These are phyloP conservation scores for Hyphopichia pseudoburtonii DNA, from an alignment of 1,139 yeast species.

Conservation along the genomic window DNA sequence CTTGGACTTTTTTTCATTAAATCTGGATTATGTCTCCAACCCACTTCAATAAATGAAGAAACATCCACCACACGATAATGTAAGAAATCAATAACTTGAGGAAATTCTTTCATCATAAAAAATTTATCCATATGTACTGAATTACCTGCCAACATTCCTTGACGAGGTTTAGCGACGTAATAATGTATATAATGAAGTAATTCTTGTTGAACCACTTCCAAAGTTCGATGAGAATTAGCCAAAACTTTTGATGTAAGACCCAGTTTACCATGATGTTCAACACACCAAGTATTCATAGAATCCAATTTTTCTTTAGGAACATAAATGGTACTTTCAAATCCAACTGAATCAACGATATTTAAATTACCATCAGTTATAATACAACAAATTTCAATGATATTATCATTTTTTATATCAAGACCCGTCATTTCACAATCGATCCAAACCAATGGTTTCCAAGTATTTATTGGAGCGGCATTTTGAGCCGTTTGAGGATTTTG, in stretches of 20 bases:
- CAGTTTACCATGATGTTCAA: constrained; percentile 69
- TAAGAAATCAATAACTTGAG: constrained; percentile 65
- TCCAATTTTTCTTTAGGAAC: constrained; percentile 65
- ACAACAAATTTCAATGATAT: constrained; percentile 90
- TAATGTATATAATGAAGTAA: constrained; percentile 59
- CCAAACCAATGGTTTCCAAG: constrained; percentile 71
- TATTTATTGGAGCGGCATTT: no score
- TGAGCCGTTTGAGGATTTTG: no score
- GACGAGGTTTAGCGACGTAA: constrained; percentile 51
- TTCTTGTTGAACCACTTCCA: constrained; percentile 61
- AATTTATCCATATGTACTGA: constrained; percentile 89
- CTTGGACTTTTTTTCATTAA: constrained; percentile 59
- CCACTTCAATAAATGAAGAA: constrained; percentile 76
- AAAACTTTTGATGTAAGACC: constrained; percentile 78
- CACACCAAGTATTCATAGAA: constrained; percentile 84
- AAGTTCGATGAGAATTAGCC: constrained; percentile 50
- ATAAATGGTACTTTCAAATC: constrained; percentile 81
- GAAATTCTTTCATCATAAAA: constrained; percentile 83
- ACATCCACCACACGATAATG: constrained; percentile 90
- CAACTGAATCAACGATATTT: constrained; percentile 61
- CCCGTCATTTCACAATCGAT: constrained; percentile 92
- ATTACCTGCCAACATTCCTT: constrained; percentile 84
- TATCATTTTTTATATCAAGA: constrained; percentile 66
- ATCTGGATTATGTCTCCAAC: constrained; percentile 70
- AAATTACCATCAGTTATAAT: constrained; percentile 81